Conservation (phyloP, 495 filamentous ascomycete genomes). For the Lasiosphaeria ovina region DNA sequence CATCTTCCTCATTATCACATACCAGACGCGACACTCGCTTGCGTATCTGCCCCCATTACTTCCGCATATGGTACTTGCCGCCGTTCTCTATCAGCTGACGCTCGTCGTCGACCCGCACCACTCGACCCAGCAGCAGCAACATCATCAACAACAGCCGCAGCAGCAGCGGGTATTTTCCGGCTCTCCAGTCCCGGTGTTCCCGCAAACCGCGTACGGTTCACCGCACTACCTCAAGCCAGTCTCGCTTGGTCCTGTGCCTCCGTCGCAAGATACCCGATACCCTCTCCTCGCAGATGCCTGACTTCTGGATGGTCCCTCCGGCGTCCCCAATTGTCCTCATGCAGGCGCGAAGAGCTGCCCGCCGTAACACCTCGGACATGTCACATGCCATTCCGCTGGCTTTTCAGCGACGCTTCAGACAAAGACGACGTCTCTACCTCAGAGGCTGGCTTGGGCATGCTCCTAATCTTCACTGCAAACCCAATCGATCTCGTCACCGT, state of each 20-base stretch:
- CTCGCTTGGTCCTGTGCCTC: background rate
- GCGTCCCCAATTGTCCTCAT: constrained; percentile 16
- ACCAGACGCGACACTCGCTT: constrained; percentile 25
- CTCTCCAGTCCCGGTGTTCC: constrained; percentile 10
- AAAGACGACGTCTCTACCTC: constrained; percentile 10
- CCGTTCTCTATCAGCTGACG: constrained; percentile 23
- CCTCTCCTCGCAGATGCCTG: background rate
- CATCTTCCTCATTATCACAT: constrained; percentile 27
- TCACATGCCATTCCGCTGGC: constrained; percentile 3
- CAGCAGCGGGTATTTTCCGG: background rate
- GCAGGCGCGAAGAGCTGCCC: constrained; percentile 4
- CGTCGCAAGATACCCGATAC: background rate
- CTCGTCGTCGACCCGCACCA: constrained; percentile 6
- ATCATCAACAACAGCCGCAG: background rate
- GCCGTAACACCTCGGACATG: constrained; percentile 12
- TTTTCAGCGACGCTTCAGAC: background rate
- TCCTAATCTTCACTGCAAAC: constrained; percentile 22
- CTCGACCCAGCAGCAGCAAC: background rate
- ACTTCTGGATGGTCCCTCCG: constrained; percentile 2
- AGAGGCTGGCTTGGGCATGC: constrained; percentile 6
- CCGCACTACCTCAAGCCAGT: background rate
- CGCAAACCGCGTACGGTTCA: constrained; percentile 2
- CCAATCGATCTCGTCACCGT: constrained; percentile 30
- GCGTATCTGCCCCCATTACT: constrained; percentile 18
- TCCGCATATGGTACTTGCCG: constrained; percentile 27